Evolutionary conservation across 2,329 filamentous ascomycete genomes (phyloP).

Genomic region (Epichloe hybrida): DNA sequence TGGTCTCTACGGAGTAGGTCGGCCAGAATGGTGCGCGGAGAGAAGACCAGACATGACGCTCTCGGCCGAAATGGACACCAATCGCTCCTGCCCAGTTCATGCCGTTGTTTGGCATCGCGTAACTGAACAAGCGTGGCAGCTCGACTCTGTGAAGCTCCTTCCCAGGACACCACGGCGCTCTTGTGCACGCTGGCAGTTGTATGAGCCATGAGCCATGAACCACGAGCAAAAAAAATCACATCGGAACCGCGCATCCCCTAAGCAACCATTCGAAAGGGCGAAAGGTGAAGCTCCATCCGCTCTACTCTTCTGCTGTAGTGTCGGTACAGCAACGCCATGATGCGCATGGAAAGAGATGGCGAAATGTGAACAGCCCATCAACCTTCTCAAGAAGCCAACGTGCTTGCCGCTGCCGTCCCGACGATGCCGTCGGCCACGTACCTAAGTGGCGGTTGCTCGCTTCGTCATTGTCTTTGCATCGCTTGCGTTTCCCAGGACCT

Average conservation of each 20-base stretch:
- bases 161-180: background rate
- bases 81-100: background rate
- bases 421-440: background rate
- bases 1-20: background rate
- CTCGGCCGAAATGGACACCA: background rate
- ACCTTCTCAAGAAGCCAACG: background rate
- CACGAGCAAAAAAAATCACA: background rate
- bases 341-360: background rate
- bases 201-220: background rate
- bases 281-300: background rate
- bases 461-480: background rate
- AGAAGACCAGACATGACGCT: background rate
- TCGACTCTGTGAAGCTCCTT: background rate
- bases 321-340: background rate
- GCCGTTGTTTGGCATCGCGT: background rate
- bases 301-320: background rate
- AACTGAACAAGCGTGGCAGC: background rate
- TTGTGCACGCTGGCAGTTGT: background rate
- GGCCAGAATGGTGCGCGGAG: no score
- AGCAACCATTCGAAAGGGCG: background rate
- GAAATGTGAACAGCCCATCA: background rate
- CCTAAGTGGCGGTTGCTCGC: conserved; percentile 2
- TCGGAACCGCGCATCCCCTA: background rate
- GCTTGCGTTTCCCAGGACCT: background rate
- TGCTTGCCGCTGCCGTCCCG: conserved; percentile 1